Evolutionary conservation across 2,329 filamentous ascomycete genomes (phyloP), one percentile per base, ranked within the genome.

Genomic region (Penicillium hesseltinei): DNA sequence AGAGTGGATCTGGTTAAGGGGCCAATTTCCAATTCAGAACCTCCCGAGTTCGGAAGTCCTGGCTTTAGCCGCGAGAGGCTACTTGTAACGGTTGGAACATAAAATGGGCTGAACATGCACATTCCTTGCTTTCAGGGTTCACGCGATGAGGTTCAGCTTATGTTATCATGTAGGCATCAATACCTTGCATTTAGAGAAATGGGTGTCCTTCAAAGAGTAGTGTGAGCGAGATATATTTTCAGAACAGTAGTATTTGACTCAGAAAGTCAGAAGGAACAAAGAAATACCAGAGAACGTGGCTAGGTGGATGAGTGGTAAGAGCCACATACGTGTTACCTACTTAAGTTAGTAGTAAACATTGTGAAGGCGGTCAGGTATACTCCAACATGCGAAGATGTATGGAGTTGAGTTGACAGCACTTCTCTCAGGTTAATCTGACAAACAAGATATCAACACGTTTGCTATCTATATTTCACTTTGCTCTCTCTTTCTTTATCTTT

Each of bases 311-410:
- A 23, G 15, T 45, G 21, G 21, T 9, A 21, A 29, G 39, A 44
- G 17, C 49, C 39, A 51, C 49, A 10, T 51, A 21, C 38, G 48
- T 39, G 23, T 11, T 11, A 44, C 9, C 10, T 38, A 38, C 10
- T 11, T 29, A 29, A 10, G 4, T 9, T 31, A 36, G 6, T 7
- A 19, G 38, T 43, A 25, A 44, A 44, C 19, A 43, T 31, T 2
- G 35, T 45, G 39, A 52, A n/a, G 50, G 50, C 50, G 50, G 50
- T 52, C 50, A 52, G 50, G 4, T 29, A 39, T 23, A 49, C 25
- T 50, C 25, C 6, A 27, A n/a, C 17, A 27, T 33, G 7, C n/a
- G 27, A 19, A 42, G 49, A 19, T 17, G 13, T 36, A 35, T 15
- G 29, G 36, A 19, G 15, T n/a, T 35, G 38, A 21, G 4, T 36